Conservation (phyloP, 495 filamentous ascomycete genomes). For the Xylaria castorea region DNA sequence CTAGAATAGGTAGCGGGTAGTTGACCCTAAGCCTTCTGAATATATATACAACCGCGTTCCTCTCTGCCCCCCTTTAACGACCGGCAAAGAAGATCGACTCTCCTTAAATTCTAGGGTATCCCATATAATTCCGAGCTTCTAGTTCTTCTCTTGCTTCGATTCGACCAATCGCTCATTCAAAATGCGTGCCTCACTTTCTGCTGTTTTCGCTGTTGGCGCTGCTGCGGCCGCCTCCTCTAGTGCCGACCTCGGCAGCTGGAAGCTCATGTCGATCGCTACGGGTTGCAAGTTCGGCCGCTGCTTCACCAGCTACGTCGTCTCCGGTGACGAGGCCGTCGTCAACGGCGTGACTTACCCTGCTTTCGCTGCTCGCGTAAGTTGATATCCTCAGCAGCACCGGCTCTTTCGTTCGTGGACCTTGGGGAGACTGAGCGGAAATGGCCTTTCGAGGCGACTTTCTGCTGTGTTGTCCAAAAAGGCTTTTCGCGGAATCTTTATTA, state of each 20-base stretch:
- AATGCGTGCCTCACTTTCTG: constrained; percentile 17
- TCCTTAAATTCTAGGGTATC: constrained; percentile 11
- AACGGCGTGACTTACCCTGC: constrained; percentile 22
- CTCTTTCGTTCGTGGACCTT: neutral
- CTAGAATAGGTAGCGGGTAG: neutral
- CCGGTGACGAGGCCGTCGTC: constrained; percentile 12
- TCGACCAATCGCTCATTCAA: constrained; percentile 3
- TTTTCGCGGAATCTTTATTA: neutral
- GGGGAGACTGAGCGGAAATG: neutral
- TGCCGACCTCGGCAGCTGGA: constrained; percentile 18
- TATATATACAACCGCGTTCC: constrained; percentile 16
- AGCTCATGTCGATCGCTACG: constrained; percentile 20
- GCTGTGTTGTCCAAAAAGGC: neutral
- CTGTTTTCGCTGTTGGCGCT: constrained; percentile 21
- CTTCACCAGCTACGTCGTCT: constrained; percentile 25
- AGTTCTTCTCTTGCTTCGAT: neutral
- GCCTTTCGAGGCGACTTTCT: neutral
- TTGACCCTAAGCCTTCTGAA: neutral
- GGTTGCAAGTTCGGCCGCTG: constrained; percentile 25
- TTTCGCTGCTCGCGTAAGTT: constrained; percentile 23
- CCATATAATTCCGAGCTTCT: constrained; percentile 9
- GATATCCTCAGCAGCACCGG: neutral
- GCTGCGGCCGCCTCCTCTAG: constrained; percentile 14
- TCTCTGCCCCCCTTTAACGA: neutral
- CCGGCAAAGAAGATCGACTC: neutral